Percentiles rank a stretch among this genome's conserved stretches.
These are phyloP conservation scores for Neoboletus subvelutipes DNA, from an alignment of 768 basidiomycete species.

Conservation along the genomic window DNA sequence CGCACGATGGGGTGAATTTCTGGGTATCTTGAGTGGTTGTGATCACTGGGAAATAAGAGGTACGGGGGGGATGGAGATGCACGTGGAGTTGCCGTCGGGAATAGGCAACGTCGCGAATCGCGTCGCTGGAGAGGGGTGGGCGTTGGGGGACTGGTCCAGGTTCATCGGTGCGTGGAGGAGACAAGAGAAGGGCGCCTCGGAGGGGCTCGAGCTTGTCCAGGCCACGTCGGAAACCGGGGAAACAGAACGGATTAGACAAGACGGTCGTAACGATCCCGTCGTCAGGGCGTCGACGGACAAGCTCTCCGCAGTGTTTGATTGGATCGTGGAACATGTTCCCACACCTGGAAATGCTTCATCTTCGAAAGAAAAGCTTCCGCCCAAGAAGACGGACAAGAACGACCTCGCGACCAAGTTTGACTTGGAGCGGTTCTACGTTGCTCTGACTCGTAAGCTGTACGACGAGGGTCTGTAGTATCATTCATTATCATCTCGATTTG, in stretches of 20 bases:
- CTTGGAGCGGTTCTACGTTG: constrained; percentile 87
- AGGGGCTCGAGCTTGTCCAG: constrained; percentile 32
- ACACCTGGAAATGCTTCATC: constrained; percentile 23
- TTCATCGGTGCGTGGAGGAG: constrained; percentile 62
- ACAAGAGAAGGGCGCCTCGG: constrained; percentile 46
- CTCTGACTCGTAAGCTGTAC: constrained; percentile 84
- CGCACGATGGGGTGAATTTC: constrained; percentile 94
- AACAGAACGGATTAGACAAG: constrained; percentile 24
- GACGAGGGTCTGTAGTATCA: constrained; percentile 75
- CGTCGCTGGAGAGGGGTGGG: constrained; percentile 45
- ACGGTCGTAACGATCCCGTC: constrained; percentile 48
- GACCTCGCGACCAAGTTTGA: constrained; percentile 70
- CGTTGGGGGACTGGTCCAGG: constrained; percentile 55
- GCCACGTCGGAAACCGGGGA: constrained; percentile 12
- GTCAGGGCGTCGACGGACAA: constrained; percentile 69
- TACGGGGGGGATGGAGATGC: constrained; percentile 72
- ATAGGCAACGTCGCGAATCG: constrained; percentile 38
- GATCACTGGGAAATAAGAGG: constrained; percentile 98
- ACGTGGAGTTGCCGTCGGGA: constrained; percentile 56
- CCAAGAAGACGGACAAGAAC: constrained; percentile 35
- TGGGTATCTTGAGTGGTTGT: constrained; percentile 84
- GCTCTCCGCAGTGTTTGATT: constrained; percentile 74
- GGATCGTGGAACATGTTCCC: constrained; percentile 74
- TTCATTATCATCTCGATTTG: not conserved
- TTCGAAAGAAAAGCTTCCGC: constrained; percentile 17